Evolutionary conservation across 441 rosid genomes (phyloP).

Genomic region (Arabidopsis hybrid): DNA sequence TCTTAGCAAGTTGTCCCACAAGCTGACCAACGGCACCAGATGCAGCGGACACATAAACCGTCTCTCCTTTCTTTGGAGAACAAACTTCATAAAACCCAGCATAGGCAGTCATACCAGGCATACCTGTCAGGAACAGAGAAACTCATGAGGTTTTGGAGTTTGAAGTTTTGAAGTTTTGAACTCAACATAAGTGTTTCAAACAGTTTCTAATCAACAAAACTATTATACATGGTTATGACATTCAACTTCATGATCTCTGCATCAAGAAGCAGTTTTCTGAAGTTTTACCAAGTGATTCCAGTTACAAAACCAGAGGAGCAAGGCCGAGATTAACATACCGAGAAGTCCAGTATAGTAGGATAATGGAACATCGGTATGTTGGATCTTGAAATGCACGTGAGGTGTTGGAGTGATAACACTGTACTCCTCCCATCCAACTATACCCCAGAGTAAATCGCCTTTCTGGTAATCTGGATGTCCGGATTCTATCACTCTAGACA

Average conservation of each 20-base stretch:
- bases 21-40: constrained; percentile 69
- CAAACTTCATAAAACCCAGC: constrained; percentile 58
- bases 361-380: constrained; percentile 57
- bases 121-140: constrained; percentile 48
- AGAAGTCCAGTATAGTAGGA: constrained; percentile 67
- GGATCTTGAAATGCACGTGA: constrained; percentile 49
- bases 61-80: constrained; percentile 60
- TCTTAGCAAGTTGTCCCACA: constrained; percentile 64
- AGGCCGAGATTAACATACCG: constrained; percentile 43
- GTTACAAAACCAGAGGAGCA: background rate
- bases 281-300: background rate
- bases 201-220: background rate
- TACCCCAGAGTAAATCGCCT: constrained; percentile 71
- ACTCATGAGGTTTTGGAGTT: background rate
- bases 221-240: background rate
- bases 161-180: background rate
- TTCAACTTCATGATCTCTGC: constrained; percentile 2
- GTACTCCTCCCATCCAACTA: constrained; percentile 67
- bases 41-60: constrained; percentile 61
- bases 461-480: constrained; percentile 50
- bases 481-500: constrained; percentile 62
- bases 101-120: constrained; percentile 65
- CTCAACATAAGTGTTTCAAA: background rate
- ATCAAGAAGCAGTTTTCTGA: background rate
- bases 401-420: constrained; percentile 42